Base-by-base conservation (phyloP, 2,329 filamentous ascomycete genomes). In the Aspergillus udagawae region DNA sequence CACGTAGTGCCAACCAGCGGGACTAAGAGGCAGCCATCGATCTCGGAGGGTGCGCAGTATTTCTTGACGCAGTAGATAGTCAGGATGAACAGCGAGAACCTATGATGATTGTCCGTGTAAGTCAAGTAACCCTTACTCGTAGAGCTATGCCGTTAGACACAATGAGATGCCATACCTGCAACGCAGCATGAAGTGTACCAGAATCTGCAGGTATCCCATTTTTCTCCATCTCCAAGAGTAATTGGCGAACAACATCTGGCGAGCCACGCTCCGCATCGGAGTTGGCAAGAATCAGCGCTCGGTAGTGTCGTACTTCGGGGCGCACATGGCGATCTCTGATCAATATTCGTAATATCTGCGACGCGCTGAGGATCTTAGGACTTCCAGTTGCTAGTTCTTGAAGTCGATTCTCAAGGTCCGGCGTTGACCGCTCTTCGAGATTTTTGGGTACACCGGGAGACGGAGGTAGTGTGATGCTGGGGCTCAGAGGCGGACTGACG, bases 31-130 rank as follows among this genome's bases (percentile, higher is more conserved):
- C 53, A 89, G 82, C 89, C 91, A 96, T 61, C 85, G 81, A 55
- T 85, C 80, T 66, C 85, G 84, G 49, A 80, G 66, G 55, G 87
- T 86, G 54, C 84, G 77, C 42, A 97, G 77, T 3, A 96, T 81
- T 38, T 87, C 81, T 53, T 84, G 82, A 38, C 92, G 86, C 25
- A 94, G 77, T 5, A 91, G 64, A 65, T 95, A 93, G 73, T 97
- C 90, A 0, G 93, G 91, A 70, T 97, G 94, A 8, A 94, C 84
- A 0, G 90, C 85, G 25, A 97, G 79, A 4, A 84, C 87, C 80
- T 89, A 61, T 5, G 17, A 3, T 21, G 28, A 44, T 23, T 10
- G 21, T 12, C 12, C 5, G 21, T 25, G 12, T 23, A 27, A 25
- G 44, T 47, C 44, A 47, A 25, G 2, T 7, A 25, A 6, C 25